These are phyloP conservation scores for Gynandropsis gynandra DNA, from an alignment of 345 rosid genomes.

Conservation along the genomic window DNA sequence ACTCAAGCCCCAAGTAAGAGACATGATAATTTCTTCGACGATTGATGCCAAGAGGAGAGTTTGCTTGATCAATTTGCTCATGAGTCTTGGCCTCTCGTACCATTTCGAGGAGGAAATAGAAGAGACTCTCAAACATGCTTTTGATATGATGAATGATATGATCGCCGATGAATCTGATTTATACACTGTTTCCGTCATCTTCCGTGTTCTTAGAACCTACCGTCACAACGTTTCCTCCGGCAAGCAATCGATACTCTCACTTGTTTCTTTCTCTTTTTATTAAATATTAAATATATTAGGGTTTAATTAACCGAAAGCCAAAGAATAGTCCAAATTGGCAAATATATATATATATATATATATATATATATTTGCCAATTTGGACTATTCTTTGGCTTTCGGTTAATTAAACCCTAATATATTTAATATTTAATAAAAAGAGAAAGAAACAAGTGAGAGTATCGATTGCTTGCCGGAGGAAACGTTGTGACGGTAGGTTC, in stretches of 20 bases:
- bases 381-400: too few species aligned
- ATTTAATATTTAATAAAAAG: too few species aligned
- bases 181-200: slow-evolving; percentile 12
- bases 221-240: slow-evolving; percentile 15
- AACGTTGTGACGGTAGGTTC: slow-evolving; percentile 18
- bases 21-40: slow-evolving; percentile 8
- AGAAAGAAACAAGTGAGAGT: too few species aligned
- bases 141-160: neutral
- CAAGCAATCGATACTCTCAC: too few species aligned
- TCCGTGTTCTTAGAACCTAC: slow-evolving; percentile 17
- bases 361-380: too few species aligned
- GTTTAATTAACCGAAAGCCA: too few species aligned
- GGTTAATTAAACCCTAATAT: too few species aligned
- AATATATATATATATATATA: too few species aligned
- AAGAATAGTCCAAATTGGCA: too few species aligned
- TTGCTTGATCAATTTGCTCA: slow-evolving; percentile 6
- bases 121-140: neutral
- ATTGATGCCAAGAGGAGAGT: neutral
- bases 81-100: slow-evolving; percentile 10
- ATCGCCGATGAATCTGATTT: slow-evolving; percentile 9
- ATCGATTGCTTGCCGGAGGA: slow-evolving; percentile 15
- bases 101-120: slow-evolving; percentile 16
- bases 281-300: too few species aligned
- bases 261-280: too few species aligned
- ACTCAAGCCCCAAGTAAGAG: slow-evolving; percentile 5